Base-by-base conservation (phyloP, 331 rosid species). In the Acacia concinna region DNA sequence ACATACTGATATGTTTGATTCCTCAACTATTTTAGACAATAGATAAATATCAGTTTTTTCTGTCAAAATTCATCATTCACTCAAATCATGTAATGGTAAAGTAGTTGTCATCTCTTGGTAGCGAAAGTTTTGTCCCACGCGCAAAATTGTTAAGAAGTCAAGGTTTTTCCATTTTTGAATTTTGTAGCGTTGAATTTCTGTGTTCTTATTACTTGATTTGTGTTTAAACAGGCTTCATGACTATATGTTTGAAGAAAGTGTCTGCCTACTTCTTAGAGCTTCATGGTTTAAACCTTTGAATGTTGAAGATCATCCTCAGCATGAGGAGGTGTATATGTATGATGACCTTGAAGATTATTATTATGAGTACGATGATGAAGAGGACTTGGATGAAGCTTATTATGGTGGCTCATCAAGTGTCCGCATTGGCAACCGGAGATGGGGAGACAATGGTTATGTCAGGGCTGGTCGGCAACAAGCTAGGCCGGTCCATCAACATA, bases 381-480 rank as follows among this genome's bases (percentile, higher is more conserved):
- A 88, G 23, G 84, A 79, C 41, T 76, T 87, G 3, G 97, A 91
- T 4, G 92, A 83, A 8, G 81, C 54, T 71, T 96, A 91, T 78
- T 86, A 83, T 81, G 86, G 88, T 23, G 70, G 88, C 30, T 87
- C 97, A 4, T 77, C 92, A 6, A 88, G 82, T 85, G 68, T 96
- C 27, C 94, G 98, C 13, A 88, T 96, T 1, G 97, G 98, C 34
- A 96, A 96, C 71, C 86, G 98, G 2, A 81, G 98, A 78, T 96
- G 99, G 98, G 98, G 99, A 46, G 81, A 89, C 35, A 93, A 88
- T 46, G 99, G 97, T 15, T 96, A 77, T 15, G 92, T 96, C 8
- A 91, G 98, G 73, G 91, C 85, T 5, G 97, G 99, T 6, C 94
- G 93, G 27, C 93, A 87, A 84, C 94, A 93, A 86, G 97, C 98